Base-by-base conservation (phyloP, 2,329 filamentous ascomycete genomes). In the Colletotrichum sublineola region DNA sequence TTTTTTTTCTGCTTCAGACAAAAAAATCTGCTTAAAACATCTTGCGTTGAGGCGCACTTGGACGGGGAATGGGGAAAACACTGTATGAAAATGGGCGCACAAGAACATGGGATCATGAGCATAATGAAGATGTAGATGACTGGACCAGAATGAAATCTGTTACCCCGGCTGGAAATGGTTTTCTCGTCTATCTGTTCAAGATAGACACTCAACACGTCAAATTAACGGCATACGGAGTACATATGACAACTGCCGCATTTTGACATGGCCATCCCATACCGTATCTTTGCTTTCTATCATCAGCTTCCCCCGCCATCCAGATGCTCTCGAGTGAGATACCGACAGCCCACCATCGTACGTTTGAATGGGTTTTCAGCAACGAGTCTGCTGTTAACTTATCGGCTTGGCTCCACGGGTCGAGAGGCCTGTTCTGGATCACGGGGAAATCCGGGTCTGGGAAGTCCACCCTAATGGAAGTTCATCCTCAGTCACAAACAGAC, bases 361-460 rank as follows among this genome's bases (percentile, higher is more conserved):
- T 84, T 40, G 76, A 82, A 44, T 84, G 82, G 82, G 78, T 82
- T 1, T 83, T 82, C 50, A 71, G 77, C 4, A 61, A 72, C 3
- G 66, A 74, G 9, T 68, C 72, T 24, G 66, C 67, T 1, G 11
- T n/a, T 0, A 2, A 7, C 24, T 78, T 82, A 55, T 74, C 69
- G 2, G 62, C 73, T 0, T 82, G 81, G 80, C 73, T 82, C 0
- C 58, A 73, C 0, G 62, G 71, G 0, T 62, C 77, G 5, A 76
- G 77, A 6, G 75, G 76, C 1, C 76, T 81, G 0, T 82, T 81
- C 63, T 82, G 80, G 82, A 79, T 84, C 48, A 82, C 79, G 1
- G 82, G 82, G 2, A 83, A 85, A 44, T 81, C 85, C 3, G 85
- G 85, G 0, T 83, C 83, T 0, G 85, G 85, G 0, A 87, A 87